phyloP scores from a whole-genome alignment of 305 asterid species.

The Fraxinus paxiana region DNA sequence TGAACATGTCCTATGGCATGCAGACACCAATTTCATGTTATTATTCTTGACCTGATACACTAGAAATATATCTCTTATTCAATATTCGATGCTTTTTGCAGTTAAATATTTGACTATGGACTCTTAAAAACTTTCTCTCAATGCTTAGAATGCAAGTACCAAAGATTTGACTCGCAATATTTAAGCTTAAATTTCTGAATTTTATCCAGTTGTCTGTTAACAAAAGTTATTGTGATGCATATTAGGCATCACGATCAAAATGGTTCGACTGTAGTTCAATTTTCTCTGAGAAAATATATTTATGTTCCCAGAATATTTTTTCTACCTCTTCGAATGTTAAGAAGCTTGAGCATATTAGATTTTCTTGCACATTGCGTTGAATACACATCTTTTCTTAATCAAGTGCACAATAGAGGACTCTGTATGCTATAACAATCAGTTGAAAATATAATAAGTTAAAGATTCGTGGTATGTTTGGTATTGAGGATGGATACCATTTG shows the following conservation, averaged over 20 bases:
- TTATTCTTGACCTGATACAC: background rate
- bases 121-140: background rate
- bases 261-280: background rate
- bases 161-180: background rate
- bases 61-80: background rate
- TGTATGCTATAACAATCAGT: background rate
- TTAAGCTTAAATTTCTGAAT: background rate
- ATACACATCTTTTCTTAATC: background rate
- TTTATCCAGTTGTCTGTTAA: background rate
- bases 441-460: background rate
- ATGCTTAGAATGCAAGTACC: background rate
- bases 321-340: background rate
- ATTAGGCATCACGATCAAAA: background rate
- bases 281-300: background rate
- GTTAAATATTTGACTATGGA: background rate
- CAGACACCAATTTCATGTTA: background rate
- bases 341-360: background rate
- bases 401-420: background rate
- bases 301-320: background rate
- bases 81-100: background rate
- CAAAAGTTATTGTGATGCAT: background rate
- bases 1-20: background rate
- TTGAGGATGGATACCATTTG: background rate
- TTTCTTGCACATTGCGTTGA: background rate
- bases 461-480: background rate